A percentile compares a stretch with the other conserved stretches of the same genome.
Evolutionary conservation across 192 early-diverging fungal species (phyloP).

Genomic region (Gonapodya sp.): DNA sequence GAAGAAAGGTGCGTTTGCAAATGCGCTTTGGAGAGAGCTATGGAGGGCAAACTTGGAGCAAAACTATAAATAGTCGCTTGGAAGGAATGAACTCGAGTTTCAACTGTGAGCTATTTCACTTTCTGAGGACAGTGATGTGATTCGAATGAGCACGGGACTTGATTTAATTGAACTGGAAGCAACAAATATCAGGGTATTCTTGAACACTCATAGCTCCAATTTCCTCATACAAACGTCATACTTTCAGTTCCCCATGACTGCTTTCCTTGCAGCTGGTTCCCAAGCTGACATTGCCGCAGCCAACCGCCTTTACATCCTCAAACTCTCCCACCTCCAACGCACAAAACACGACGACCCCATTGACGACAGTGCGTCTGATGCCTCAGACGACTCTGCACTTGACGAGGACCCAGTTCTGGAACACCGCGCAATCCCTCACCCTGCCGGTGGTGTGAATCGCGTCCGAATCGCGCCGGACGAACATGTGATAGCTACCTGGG

Average conservation of each 20-base stretch:
- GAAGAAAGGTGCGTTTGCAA: constrained; percentile 44
- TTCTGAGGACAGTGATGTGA: no score
- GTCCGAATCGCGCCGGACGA: constrained; percentile 66
- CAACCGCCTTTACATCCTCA: constrained; percentile 91
- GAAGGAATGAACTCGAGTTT: no score
- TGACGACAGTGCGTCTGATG: constrained; percentile 54
- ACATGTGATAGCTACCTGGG: constrained; percentile 81
- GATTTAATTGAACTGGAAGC: no score
- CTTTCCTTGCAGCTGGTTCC: constrained; percentile 88
- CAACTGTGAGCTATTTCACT: no score
- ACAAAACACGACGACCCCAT: constrained; percentile 80
- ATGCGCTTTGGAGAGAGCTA: background rate
- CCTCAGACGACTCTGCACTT: constrained; percentile 61
- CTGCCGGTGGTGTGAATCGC: constrained; percentile 81
- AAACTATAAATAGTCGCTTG: no score
- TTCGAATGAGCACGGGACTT: no score
- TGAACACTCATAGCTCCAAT: background rate
- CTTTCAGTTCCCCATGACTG: constrained; percentile 73
- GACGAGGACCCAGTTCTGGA: constrained; percentile 95
- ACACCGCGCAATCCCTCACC: constrained; percentile 66
- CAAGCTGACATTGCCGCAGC: constrained; percentile 72
- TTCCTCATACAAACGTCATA: background rate
- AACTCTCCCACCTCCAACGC: constrained; percentile 84
- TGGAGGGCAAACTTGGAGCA: no score
- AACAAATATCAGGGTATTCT: background rate